Conservation (phyloP, 2,329 filamentous ascomycete species). For the Neoscytalidium dimidiatum region DNA sequence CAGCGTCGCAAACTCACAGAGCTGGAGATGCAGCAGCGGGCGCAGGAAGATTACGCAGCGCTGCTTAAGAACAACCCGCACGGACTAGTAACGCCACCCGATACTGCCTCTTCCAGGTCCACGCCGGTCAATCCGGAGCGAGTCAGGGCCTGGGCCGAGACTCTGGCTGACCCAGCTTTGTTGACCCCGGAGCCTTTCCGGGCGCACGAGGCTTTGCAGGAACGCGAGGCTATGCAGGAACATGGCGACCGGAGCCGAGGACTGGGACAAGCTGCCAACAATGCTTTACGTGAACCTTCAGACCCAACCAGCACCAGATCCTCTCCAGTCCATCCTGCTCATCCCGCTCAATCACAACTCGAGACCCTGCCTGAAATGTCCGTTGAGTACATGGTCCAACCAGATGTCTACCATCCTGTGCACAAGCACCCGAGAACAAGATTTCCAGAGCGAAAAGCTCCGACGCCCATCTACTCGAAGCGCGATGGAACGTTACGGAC, state of each 20-base stretch:
- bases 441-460: neutral
- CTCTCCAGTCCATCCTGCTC: neutral
- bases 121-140: neutral
- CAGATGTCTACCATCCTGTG: neutral
- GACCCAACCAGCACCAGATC: neutral
- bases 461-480: neutral
- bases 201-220: neutral
- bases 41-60: neutral
- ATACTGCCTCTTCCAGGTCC: neutral
- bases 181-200: neutral
- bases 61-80: neutral
- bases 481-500: neutral
- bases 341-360: neutral
- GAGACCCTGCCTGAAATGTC: neutral
- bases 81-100: neutral
- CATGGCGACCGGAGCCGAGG: neutral
- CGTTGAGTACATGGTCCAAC: neutral
- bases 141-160: conserved; percentile 7
- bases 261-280: neutral
- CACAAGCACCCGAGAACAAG: neutral
- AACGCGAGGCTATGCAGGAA: neutral
- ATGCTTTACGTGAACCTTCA: neutral
- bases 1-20: neutral
- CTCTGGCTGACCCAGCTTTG: neutral
- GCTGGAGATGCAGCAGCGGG: neutral